Evolutionary conservation across 768 basidiomycete species (phyloP), one percentile per base, ranked within the genome.

Genomic region (Gyrodon lividus): DNA sequence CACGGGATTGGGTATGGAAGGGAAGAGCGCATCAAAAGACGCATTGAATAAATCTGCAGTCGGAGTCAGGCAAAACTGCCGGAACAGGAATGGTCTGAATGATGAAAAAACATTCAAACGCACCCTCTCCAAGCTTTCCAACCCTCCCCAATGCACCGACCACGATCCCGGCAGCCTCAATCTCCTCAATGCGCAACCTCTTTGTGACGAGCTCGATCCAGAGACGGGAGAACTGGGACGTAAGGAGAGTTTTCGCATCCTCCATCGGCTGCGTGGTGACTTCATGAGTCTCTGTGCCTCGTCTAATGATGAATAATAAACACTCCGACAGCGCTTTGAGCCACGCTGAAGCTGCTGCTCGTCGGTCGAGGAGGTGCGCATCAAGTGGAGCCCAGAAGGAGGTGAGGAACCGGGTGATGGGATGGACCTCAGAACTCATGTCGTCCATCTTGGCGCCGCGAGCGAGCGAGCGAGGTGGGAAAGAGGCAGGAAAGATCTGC

Each of bases 341-440:
- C 9, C 89, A 84, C 0, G 83, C 77, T 5, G 79, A 79, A 20
- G 61, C 56, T 6, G 46, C 55, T 17, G 51, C 37, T 33, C 50
- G 54, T 43, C 44, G 55, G 35, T 65, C 61, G n/a, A 68, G 65
- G 30, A 66, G 59, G 9, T 59, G 55, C 8, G 59, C 59, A 46
- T 89, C 84, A 1, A 91, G 67, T 0, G 90, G 92, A 14, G 83
- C 79, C 92, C 94, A 97, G 60, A 98, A 84, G 0, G 90, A 81
- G 1, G 74, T 69, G 63, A 92, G 89, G 38, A 96, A 70, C 24
- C 77, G 74, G 3, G 72, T 57, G 3, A 86, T 63, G 45, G 65
- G 72, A 66, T 19, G 64, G 24, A 43, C 33, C 14, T 8, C 10
- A 13, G 17, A 16, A 4, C 10, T 30, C 16, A n/a, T 44, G 31